Conservation (phyloP, 768 basidiomycete genomes). For the Podaxis pistillaris region DNA sequence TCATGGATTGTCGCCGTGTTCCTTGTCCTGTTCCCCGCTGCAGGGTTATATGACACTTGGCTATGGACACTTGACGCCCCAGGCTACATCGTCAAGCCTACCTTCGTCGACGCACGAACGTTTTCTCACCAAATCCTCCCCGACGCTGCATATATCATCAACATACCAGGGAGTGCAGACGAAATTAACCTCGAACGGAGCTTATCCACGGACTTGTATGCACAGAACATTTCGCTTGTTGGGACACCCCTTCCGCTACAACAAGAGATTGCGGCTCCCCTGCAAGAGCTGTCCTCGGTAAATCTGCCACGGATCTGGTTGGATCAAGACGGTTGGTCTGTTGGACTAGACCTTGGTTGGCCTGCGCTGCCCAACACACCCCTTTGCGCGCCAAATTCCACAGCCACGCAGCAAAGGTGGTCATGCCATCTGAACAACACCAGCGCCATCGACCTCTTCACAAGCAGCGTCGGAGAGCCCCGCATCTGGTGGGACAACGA, state of each 20-base stretch:
- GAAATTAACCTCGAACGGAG: conserved; percentile 8
- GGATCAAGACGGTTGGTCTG: conserved; percentile 14
- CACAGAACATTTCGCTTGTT: conserved; percentile 11
- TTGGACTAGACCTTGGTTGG: conserved; percentile 7
- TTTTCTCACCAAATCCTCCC: conserved; percentile 11
- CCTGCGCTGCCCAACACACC: background rate
- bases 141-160: conserved; percentile 9
- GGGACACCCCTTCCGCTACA: background rate
- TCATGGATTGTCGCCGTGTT: conserved; percentile 15
- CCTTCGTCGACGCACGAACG: background rate
- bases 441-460: background rate
- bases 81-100: conserved; percentile 14
- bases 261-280: conserved; percentile 9
- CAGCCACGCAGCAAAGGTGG: conserved; percentile 11
- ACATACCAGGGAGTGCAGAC: background rate
- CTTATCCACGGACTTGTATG: conserved; percentile 12
- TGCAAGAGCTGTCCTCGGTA: background rate
- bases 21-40: conserved; percentile 14
- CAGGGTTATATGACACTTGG: conserved; percentile 17
- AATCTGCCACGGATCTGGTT: conserved; percentile 16
- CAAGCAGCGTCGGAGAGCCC: conserved; percentile 5
- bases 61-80: conserved; percentile 16
- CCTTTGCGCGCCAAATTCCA: background rate
- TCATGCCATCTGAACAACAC: conserved; percentile 10
- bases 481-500: conserved; percentile 12